Percentiles rank a stretch among this genome's conserved stretches.
These are phyloP conservation scores for Intubia oerlemansii DNA, from an alignment of 2,329 filamentous ascomycete species.

Conservation along the genomic window DNA sequence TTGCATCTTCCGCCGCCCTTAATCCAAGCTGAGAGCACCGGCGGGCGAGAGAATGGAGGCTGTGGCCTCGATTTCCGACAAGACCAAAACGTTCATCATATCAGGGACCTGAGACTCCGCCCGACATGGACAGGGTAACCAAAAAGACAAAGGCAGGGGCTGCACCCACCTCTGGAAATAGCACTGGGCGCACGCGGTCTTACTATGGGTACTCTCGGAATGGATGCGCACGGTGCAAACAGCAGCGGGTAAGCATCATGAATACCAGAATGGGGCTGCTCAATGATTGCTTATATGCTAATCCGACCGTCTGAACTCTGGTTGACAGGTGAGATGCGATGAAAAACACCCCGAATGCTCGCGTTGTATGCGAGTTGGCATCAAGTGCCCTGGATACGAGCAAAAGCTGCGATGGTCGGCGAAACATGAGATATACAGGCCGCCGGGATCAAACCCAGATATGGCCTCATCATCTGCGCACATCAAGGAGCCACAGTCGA, in stretches of 20 bases:
- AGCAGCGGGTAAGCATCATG: constrained; percentile 5
- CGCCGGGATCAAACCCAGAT: not conserved
- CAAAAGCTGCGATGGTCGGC: constrained; percentile 24
- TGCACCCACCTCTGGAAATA: not conserved
- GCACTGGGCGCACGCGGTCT: constrained; percentile 4
- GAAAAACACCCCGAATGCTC: constrained; percentile 13
- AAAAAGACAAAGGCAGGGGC: constrained; percentile 1
- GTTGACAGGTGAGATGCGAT: constrained; percentile 7
- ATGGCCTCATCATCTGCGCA: not conserved
- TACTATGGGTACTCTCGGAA: constrained; percentile 9
- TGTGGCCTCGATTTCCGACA: too few relatives aligned
- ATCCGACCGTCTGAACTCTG: too few relatives aligned
- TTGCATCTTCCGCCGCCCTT: too few relatives aligned
- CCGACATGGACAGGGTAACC: constrained; percentile 1
- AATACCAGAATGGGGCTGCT: too few relatives aligned
- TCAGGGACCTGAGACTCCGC: too few relatives aligned
- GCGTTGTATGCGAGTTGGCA: constrained; percentile 19
- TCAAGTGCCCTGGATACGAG: constrained; percentile 22
- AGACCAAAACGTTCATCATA: too few relatives aligned
- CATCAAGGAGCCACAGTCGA: not conserved
- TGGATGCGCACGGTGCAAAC: constrained; percentile 8
- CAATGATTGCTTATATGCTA: too few relatives aligned
- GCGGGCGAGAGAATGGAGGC: too few relatives aligned
- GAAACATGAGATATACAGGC: constrained; percentile 17
- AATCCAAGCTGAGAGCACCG: too few relatives aligned